phyloP scores from a whole-genome alignment of 371 early-diverging fungal species.

The Funneliformis caledonium region DNA sequence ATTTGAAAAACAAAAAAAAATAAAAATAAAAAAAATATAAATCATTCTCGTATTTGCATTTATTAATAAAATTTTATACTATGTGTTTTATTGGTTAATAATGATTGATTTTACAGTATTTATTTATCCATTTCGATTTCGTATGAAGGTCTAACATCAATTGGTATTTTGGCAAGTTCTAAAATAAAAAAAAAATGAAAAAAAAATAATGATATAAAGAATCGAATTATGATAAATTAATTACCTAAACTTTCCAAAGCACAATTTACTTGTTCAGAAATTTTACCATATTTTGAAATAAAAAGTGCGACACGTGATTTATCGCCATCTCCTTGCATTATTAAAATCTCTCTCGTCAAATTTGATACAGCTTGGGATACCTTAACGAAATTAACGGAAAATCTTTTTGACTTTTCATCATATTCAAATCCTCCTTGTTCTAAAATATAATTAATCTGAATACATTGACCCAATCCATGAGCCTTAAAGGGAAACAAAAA shows the following conservation, averaged over 20 bases:
- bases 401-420: conserved; percentile 53
- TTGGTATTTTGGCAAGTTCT: neutral
- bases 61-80: no score
- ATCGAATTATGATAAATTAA: conserved; percentile 40
- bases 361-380: conserved; percentile 69
- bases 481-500: conserved; percentile 44
- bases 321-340: conserved; percentile 82
- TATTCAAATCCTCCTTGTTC: conserved; percentile 72
- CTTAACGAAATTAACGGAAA: conserved; percentile 69
- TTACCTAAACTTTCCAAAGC: conserved; percentile 63
- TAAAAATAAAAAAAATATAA: no score
- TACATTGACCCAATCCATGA: conserved; percentile 78
- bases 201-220: conserved; percentile 6
- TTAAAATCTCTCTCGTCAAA: conserved; percentile 70
- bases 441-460: conserved; percentile 73
- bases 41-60: no score
- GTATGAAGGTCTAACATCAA: conserved; percentile 12
- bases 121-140: neutral
- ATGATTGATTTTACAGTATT: neutral
- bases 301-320: conserved; percentile 68
- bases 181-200: neutral
- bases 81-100: no score
- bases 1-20: no score
- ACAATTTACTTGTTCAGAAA: conserved; percentile 54
- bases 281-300: conserved; percentile 62